Conservation (phyloP, 1,284 basidiomycete genomes). For the Amylostereum areolatum region DNA sequence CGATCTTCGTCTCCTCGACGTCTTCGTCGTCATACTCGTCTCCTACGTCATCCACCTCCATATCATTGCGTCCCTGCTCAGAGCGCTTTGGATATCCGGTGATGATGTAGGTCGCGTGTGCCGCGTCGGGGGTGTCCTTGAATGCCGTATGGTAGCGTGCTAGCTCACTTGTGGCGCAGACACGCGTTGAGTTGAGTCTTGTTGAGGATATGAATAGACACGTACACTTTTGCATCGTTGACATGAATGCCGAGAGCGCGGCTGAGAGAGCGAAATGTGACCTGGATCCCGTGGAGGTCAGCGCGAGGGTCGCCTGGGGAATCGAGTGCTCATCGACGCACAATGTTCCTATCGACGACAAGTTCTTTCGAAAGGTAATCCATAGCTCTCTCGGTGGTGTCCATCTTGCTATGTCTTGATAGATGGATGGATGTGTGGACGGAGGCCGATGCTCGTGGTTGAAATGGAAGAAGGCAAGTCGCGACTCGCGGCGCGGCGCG, state of each 20-base stretch:
- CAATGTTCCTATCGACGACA: conserved; percentile 3
- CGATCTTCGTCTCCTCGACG: conserved; percentile 1
- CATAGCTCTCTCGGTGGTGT: not conserved
- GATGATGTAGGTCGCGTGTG: conserved; percentile 5
- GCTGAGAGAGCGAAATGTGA: conserved; percentile 7
- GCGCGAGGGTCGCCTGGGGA: no score
- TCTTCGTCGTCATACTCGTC: conserved; percentile 7
- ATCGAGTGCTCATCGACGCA: not conserved
- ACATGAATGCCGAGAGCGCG: conserved; percentile 5
- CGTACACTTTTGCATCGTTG: conserved; percentile 6
- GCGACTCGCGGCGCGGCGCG: no score
- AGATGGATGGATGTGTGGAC: no score
- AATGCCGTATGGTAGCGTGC: conserved; percentile 1
- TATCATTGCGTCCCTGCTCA: conserved; percentile 8
- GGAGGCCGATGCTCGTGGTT: no score
- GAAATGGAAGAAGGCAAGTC: no score
- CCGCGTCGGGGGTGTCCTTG: not conserved
- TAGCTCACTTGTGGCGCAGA: not conserved
- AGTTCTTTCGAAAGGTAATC: conserved; percentile 7
- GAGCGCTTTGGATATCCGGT: conserved; percentile 5
- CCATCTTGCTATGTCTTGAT: no score
- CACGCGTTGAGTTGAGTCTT: not conserved
- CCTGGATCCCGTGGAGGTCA: no score
- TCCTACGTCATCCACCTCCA: conserved; percentile 6
- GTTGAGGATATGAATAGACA: not conserved